Conservation (phyloP, 2,329 filamentous ascomycete species). For the Phyllosticta capitalensis region DNA sequence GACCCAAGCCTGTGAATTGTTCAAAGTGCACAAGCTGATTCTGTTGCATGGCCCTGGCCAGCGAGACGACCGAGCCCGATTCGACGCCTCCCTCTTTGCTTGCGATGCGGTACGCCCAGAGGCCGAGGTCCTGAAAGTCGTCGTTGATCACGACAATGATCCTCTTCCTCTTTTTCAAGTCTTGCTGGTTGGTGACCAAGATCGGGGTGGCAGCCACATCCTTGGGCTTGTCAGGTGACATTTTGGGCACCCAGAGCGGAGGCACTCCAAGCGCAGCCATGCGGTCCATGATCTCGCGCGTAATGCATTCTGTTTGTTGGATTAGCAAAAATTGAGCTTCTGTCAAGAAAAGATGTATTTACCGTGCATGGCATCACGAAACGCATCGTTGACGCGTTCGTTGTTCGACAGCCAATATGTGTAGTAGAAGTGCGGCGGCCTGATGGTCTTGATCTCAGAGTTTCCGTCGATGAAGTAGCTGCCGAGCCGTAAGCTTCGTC, state of each 20-base stretch:
- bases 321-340: slow-evolving; percentile 13
- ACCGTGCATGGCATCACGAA: slow-evolving; percentile 63
- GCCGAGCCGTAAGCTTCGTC: slow-evolving; percentile 4
- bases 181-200: slow-evolving; percentile 44
- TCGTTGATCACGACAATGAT: slow-evolving; percentile 70
- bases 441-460: slow-evolving; percentile 64
- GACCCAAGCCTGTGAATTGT: neutral
- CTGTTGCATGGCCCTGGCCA: slow-evolving; percentile 41
- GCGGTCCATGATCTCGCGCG: slow-evolving; percentile 51
- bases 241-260: slow-evolving; percentile 53
- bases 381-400: slow-evolving; percentile 65
- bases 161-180: slow-evolving; percentile 49
- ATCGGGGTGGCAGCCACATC: slow-evolving; percentile 58
- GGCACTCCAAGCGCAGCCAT: slow-evolving; percentile 52
- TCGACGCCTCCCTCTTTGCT: slow-evolving; percentile 56
- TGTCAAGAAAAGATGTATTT: slow-evolving; percentile 17
- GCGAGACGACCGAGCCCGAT: slow-evolving; percentile 58
- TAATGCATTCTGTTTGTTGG: slow-evolving; percentile 47
- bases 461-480: slow-evolving; percentile 72
- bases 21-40: neutral
- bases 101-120: slow-evolving; percentile 61
- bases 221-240: slow-evolving; percentile 28
- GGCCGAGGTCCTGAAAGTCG: slow-evolving; percentile 58
- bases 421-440: slow-evolving; percentile 60
- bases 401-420: slow-evolving; percentile 66